A percentile compares a stretch with the other conserved stretches of the same genome.
phyloP scores from a whole-genome alignment of 305 asterid genomes.

The Plantago lanceolata region DNA sequence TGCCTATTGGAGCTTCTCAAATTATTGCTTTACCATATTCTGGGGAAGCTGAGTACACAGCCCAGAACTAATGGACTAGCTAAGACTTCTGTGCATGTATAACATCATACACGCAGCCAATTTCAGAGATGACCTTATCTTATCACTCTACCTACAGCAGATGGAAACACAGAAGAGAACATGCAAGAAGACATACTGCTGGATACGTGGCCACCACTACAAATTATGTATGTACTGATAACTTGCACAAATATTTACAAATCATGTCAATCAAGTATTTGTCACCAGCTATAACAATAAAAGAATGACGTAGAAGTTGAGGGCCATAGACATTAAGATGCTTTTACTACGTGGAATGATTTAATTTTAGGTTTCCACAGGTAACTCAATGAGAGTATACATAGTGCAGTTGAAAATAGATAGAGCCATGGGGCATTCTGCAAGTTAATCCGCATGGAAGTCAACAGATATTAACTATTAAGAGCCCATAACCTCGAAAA shows the following conservation, averaged over 20 bases:
- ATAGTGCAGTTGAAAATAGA: neutral
- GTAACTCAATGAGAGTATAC: neutral
- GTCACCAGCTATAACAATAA: too few species aligned
- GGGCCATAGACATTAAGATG: neutral
- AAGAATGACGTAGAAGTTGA: neutral
- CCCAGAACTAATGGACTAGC: neutral
- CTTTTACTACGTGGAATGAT: too few species aligned
- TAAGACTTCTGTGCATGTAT: neutral
- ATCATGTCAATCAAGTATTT: too few species aligned
- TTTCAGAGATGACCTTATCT: slow-evolving; percentile 10
- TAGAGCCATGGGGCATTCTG: neutral
- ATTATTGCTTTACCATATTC: neutral
- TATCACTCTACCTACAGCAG: slow-evolving; percentile 7
- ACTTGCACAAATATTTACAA: too few species aligned
- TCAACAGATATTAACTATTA: neutral
- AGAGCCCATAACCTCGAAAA: neutral
- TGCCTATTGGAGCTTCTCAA: neutral
- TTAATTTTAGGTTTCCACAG: neutral
- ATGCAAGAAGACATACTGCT: neutral
- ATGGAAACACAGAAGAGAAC: slow-evolving; percentile 5
- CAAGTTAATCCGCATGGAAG: neutral
- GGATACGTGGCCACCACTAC: too few species aligned
- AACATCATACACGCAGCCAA: neutral
- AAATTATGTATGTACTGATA: too few species aligned
- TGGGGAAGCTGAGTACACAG: neutral